A percentile compares a stretch with the other conserved stretches of the same genome.
Evolutionary conservation across 805 yeast species (phyloP).

Genomic region (Candida corydali): DNA sequence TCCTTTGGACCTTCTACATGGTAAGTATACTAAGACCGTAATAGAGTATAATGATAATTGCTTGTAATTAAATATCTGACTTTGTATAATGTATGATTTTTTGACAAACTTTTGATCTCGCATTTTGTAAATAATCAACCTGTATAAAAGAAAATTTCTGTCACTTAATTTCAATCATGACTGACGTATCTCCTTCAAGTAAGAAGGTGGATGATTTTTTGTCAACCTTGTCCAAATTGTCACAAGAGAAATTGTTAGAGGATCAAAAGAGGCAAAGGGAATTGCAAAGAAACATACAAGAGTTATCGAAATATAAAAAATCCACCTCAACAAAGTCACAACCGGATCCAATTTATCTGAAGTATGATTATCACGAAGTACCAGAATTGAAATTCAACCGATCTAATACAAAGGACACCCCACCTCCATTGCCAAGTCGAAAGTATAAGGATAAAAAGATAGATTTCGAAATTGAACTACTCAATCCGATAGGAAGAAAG

Average conservation of each 20-base stretch:
- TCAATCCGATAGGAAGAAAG: too few species aligned
- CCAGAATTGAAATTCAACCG: conserved; percentile 10
- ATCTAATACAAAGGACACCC: neutral
- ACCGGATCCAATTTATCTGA: neutral
- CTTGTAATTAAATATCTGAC: neutral
- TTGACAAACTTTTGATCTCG: neutral
- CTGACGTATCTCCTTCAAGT: conserved; percentile 23
- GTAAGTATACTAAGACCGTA: too few species aligned
- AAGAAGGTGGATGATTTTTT: conserved; percentile 36
- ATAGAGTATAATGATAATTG: neutral
- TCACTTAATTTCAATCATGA: conserved; percentile 7
- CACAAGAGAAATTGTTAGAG: conserved; percentile 30
- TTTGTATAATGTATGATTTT: neutral
- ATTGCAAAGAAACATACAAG: conserved; percentile 29
- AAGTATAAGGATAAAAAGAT: too few species aligned
- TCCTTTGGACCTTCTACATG: conserved; percentile 46
- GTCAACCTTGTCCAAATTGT: conserved; percentile 29
- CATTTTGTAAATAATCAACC: neutral
- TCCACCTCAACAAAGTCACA: neutral
- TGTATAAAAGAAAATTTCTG: neutral
- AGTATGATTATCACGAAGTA: conserved; percentile 4
- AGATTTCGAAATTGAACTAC: too few species aligned
- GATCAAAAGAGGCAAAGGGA: conserved; percentile 32
- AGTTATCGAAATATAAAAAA: conserved; percentile 16
- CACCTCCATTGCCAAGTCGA: conserved; percentile 5